phyloP scores from a whole-genome alignment of 169 alveolate genomes.

The Cyclospora cayetanensis region DNA sequence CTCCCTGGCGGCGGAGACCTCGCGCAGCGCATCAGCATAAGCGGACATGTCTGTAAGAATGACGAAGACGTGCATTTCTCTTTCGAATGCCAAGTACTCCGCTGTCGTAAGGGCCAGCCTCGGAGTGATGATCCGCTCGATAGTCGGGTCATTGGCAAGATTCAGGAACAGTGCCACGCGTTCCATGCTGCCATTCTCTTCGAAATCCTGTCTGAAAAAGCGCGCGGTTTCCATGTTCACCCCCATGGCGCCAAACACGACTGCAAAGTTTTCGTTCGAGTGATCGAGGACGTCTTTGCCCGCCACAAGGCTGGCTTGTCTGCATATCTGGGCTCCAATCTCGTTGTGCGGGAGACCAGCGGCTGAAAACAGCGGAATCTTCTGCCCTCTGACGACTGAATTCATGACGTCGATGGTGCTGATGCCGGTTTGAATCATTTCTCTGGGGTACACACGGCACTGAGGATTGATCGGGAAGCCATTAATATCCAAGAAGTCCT shows the following conservation, averaged over 20 bases:
- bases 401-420: slow-evolving; percentile 99
- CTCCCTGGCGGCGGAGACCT: slow-evolving; percentile 99
- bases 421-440: slow-evolving; percentile 99
- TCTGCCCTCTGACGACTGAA: slow-evolving; percentile 99
- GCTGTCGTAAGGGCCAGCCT: slow-evolving; percentile 99
- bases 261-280: slow-evolving; percentile 98
- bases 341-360: slow-evolving; percentile 99
- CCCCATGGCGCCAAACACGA: slow-evolving; percentile 99
- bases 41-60: slow-evolving; percentile 99
- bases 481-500: slow-evolving; percentile 95
- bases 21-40: slow-evolving; percentile 99
- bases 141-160: slow-evolving; percentile 99
- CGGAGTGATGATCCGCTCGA: slow-evolving; percentile 99
- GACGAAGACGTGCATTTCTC: slow-evolving; percentile 98
- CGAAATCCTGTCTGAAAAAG: slow-evolving; percentile 99
- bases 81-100: slow-evolving; percentile 99
- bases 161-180: slow-evolving; percentile 98
- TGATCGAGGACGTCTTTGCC: slow-evolving; percentile 98
- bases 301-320: slow-evolving; percentile 98
- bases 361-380: slow-evolving; percentile 99
- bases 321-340: slow-evolving; percentile 99
- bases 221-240: slow-evolving; percentile 99
- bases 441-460: slow-evolving; percentile 98
- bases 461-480: slow-evolving; percentile 99
- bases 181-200: slow-evolving; percentile 99